A percentile compares a stretch with the other conserved stretches of the same genome.
Evolutionary conservation across 106 monocot genomes (phyloP).

Genomic region (Allium cepa): DNA sequence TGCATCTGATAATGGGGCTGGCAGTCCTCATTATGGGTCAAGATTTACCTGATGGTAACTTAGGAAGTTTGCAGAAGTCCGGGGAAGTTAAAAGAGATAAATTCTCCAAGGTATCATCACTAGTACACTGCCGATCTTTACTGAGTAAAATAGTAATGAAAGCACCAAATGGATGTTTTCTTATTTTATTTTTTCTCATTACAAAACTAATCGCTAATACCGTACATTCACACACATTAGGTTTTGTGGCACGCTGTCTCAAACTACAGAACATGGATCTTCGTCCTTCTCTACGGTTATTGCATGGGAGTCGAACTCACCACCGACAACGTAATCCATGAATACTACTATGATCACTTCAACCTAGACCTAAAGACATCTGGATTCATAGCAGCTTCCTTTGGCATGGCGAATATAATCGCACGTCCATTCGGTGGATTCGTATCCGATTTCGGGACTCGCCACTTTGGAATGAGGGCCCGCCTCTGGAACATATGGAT

Average conservation of each 20-base stretch:
- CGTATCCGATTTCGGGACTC: conserved; percentile 4
- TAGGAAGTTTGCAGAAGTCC: background rate
- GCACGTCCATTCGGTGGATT: background rate
- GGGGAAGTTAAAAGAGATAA: background rate
- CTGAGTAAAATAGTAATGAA: no score
- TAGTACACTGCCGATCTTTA: no score
- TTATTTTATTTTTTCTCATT: no score
- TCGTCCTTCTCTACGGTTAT: conserved; percentile 5
- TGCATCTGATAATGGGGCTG: conserved; percentile 2
- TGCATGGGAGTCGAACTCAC: conserved; percentile 6
- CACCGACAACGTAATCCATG: conserved; percentile 7
- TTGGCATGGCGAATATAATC: conserved; percentile 1
- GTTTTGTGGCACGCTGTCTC: background rate
- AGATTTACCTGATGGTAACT: conserved; percentile 2
- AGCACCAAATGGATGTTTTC: no score
- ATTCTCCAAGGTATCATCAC: conserved; percentile 1
- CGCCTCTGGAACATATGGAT: conserved; percentile 6
- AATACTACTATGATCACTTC: conserved; percentile 9
- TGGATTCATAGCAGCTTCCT: conserved; percentile 1
- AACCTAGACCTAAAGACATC: background rate
- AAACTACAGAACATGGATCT: conserved; percentile 5
- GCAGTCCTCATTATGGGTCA: background rate
- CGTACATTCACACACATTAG: background rate
- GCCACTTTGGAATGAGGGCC: conserved; percentile 3
- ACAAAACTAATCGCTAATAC: no score